These are phyloP conservation scores for Trametes coccinea DNA, from an alignment of 768 basidiomycete genomes.

Conservation along the genomic window DNA sequence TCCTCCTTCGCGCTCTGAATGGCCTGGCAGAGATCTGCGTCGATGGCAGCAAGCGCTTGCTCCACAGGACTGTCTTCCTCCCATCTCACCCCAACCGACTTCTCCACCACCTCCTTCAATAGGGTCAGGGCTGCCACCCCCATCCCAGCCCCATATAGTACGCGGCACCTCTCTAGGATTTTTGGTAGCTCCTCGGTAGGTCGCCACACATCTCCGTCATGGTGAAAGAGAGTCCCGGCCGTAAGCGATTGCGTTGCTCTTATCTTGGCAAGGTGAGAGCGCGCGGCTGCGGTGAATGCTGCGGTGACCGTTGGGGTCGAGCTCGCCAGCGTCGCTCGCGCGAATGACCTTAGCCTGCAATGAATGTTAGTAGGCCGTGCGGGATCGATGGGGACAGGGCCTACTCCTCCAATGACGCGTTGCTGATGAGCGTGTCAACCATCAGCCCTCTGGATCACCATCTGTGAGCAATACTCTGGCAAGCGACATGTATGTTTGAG, in stretches of 20 bases:
- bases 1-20: constrained; percentile 83
- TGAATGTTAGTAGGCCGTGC: constrained; percentile 1
- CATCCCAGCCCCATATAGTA: constrained; percentile 76
- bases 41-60: constrained; percentile 59
- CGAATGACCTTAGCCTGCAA: constrained; percentile 70
- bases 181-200: constrained; percentile 56
- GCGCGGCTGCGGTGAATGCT: constrained; percentile 64
- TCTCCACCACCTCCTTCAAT: constrained; percentile 58
- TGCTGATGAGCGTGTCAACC: constrained; percentile 79
- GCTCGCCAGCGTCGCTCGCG: constrained; percentile 66
- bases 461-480: no score
- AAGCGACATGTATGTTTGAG: not conserved
- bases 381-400: constrained; percentile 33
- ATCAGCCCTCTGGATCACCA: constrained; percentile 56
- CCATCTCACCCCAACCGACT: constrained; percentile 65
- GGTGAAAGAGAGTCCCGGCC: constrained; percentile 47
- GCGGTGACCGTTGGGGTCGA: constrained; percentile 59
- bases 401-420: constrained; percentile 70
- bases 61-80: constrained; percentile 57
- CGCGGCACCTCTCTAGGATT: constrained; percentile 55
- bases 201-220: constrained; percentile 33
- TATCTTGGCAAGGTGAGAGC: constrained; percentile 55
- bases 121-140: constrained; percentile 62
- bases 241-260: constrained; percentile 37
- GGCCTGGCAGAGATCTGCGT: constrained; percentile 77